Conservation (phyloP, 306 rosid species). For the Castanea sativa region DNA sequence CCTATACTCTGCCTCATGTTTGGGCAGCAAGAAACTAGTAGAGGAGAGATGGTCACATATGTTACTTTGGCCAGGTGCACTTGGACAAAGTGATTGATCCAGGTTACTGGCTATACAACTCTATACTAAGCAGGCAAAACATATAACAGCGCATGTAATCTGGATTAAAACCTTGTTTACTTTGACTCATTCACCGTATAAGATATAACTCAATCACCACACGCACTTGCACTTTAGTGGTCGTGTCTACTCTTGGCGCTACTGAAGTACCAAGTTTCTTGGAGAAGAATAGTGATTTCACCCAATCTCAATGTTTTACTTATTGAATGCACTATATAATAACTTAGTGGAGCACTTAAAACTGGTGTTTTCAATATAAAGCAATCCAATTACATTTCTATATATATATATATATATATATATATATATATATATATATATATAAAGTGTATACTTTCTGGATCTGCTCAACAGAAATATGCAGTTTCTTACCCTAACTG, state of each 20-base stretch:
- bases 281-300: neutral
- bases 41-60: neutral
- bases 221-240: neutral
- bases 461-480: neutral
- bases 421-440: too few relatives aligned
- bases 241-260: neutral
- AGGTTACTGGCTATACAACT: neutral
- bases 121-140: neutral
- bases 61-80: neutral
- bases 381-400: too few relatives aligned
- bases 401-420: too few relatives aligned
- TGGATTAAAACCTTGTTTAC: neutral
- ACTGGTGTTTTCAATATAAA: too few relatives aligned
- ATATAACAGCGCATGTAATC: neutral
- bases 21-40: neutral
- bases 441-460: neutral
- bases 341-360: too few relatives aligned
- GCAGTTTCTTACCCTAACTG: neutral
- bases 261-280: neutral
- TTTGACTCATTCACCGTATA: neutral
- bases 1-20: neutral
- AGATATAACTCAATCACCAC: neutral
- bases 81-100: neutral
- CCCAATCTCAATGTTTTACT: too few relatives aligned
- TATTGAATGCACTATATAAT: too few relatives aligned